phyloP scores from a whole-genome alignment of 495 filamentous ascomycete genomes.

The Tuber brumale region DNA sequence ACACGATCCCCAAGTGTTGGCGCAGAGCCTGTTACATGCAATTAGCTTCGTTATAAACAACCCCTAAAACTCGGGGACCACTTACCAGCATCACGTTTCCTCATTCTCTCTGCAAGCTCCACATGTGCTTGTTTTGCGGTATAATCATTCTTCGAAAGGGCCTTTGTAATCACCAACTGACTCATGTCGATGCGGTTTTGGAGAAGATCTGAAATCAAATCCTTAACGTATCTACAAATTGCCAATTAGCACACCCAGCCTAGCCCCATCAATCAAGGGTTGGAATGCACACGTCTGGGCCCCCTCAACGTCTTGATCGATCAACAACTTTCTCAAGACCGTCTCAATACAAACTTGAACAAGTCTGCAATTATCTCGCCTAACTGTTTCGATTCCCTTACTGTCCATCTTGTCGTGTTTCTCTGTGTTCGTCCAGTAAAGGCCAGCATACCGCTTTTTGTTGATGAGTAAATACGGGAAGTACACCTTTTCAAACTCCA shows the following conservation, averaged over 20 bases:
- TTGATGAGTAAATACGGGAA: constrained; percentile 98
- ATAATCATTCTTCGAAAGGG: constrained; percentile 77
- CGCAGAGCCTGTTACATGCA: constrained; percentile 55
- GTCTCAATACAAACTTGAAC: constrained; percentile 98
- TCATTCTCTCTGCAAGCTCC: constrained; percentile 89
- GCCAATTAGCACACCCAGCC: constrained; percentile 16
- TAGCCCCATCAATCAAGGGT: background rate
- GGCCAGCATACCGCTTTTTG: constrained; percentile 96
- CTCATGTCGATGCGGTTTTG: constrained; percentile 99
- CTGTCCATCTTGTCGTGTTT: constrained; percentile 99
- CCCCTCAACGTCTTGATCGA: constrained; percentile 78
- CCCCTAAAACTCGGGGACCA: background rate
- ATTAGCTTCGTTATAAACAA: background rate
- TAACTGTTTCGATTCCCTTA: constrained; percentile 97
- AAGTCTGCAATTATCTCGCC: constrained; percentile 89
- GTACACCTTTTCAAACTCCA: constrained; percentile 99
- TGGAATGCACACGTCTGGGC: constrained; percentile 77
- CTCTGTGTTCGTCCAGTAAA: constrained; percentile 93
- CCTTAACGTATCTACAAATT: constrained; percentile 75
- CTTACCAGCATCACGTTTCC: constrained; percentile 73
- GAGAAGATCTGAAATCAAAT: constrained; percentile 87
- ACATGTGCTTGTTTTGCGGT: constrained; percentile 88
- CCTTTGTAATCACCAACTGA: constrained; percentile 98
- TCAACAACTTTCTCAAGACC: constrained; percentile 87
- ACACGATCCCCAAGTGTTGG: constrained; percentile 94